Evolutionary conservation across 2,329 filamentous ascomycete species (phyloP), one percentile per base, ranked within the genome.

Genomic region (Verticillium klebahnii): DNA sequence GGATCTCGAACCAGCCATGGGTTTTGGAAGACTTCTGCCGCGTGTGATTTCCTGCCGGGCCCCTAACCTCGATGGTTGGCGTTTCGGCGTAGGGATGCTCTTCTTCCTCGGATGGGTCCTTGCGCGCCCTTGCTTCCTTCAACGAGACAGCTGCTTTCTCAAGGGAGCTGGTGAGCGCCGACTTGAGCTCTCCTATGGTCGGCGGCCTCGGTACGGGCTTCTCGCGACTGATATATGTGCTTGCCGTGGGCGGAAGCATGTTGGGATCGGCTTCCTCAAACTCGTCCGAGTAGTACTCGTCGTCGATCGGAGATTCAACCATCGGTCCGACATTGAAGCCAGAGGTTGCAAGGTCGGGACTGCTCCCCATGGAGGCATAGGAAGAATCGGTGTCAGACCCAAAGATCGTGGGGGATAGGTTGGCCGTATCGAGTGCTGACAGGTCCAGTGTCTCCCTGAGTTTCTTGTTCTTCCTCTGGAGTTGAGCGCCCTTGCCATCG

Each of bases 211-310:
- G 87, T 25, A 96, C 83, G 62, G 89, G 88, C 69, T 93, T 91
- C 63, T 92, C 89, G 68, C 90, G 89, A 70, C 93, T 88, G 67
- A 91, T 93, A 75, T 98, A 99, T 3, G 95, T 99, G 82, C 93
- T 97, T 50, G 94, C 92, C 0, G 95, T 99, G 0, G 95, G 95
- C n/a, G 95, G 94, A 3, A 97, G 86, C 87, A 99, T 94, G 64
- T 89, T 84, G 34, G 87, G 85, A 63, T 92, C 90, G 23, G 82
- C 81, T 62, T 89, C 85, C 36, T 86, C 84, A 69, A 85, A 85
- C 60, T 88, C 85, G 54, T 87, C 85, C 57, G 80, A 84, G 65
- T 82, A 81, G 64, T 80, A 83, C 12, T 78, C 72, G 9, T 79
- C 74, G 3, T 81, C 79, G 23, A 77, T 71, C 2, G 82, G 81